phyloP scores from a whole-genome alignment of 1,284 basidiomycete species.

The Porogramme epimiltina region DNA sequence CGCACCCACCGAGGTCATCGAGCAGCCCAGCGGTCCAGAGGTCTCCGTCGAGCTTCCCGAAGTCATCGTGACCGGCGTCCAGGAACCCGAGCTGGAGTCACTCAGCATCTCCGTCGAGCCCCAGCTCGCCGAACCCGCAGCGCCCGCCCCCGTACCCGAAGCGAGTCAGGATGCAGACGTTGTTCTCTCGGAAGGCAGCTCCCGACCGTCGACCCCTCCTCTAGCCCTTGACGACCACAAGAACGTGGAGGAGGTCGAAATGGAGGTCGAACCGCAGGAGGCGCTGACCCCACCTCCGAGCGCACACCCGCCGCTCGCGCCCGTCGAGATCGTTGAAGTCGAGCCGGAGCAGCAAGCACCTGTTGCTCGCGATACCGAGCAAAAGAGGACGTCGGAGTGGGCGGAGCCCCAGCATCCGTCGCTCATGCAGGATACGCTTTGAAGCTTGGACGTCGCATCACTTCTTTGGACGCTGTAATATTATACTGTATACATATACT shows the following conservation, averaged over 20 bases:
- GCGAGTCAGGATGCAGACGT: background rate
- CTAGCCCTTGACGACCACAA: background rate
- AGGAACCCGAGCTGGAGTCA: too few relatives aligned
- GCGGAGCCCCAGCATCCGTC: too few relatives aligned
- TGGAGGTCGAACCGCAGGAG: constrained; percentile 21
- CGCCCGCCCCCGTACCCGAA: background rate
- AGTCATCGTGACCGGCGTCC: background rate
- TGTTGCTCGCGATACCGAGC: too few relatives aligned
- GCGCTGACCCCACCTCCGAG: constrained; percentile 12
- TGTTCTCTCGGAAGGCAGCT: background rate
- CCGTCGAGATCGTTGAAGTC: background rate
- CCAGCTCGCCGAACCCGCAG: background rate
- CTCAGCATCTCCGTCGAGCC: background rate
- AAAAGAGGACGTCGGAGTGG: too few relatives aligned
- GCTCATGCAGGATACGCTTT: too few relatives aligned
- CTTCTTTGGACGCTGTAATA: too few relatives aligned
- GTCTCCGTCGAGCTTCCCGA: background rate
- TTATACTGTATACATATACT: too few relatives aligned
- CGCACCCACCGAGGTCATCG: too few relatives aligned
- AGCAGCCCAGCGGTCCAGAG: too few relatives aligned
- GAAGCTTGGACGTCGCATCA: too few relatives aligned
- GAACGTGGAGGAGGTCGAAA: constrained; percentile 12
- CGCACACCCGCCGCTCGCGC: constrained; percentile 7
- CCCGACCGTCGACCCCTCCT: constrained; percentile 12
- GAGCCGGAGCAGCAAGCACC: background rate